Evolutionary conservation across 2,329 filamentous ascomycete species (phyloP).

Genomic region (Ascochyta fabae): DNA sequence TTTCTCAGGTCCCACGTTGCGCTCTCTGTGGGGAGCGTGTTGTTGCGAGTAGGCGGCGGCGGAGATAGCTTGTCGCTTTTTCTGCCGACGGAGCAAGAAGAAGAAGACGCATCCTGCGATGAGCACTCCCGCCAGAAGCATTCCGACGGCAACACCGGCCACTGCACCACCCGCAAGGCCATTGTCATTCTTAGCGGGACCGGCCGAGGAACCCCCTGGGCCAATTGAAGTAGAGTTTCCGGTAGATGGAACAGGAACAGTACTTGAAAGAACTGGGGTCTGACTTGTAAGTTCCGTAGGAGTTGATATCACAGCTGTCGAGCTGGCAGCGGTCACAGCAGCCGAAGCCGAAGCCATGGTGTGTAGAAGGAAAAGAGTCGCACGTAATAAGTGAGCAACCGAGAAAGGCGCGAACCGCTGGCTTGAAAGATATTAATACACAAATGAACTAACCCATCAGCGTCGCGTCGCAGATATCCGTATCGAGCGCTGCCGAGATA

Average conservation of each 20-base stretch:
- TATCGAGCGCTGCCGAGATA: background rate
- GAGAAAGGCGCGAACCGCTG: background rate
- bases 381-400: too few species aligned
- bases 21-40: background rate
- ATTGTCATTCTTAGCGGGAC: background rate
- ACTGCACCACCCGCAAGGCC: conserved; percentile 21
- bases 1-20: conserved; percentile 1
- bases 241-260: background rate
- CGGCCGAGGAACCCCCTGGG: too few species aligned
- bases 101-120: conserved; percentile 20
- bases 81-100: conserved; percentile 23
- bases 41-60: background rate
- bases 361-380: too few species aligned
- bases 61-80: background rate
- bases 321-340: too few species aligned
- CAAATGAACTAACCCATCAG: background rate
- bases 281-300: too few species aligned
- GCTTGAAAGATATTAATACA: background rate
- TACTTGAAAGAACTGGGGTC: too few species aligned
- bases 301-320: too few species aligned
- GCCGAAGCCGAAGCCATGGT: too few species aligned
- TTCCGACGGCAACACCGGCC: conserved; percentile 29
- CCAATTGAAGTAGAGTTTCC: too few species aligned
- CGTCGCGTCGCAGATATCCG: background rate
- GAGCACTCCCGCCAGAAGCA: conserved; percentile 23